Conservation (phyloP, 805 yeast genomes). For the Yueomyces sinensis region DNA sequence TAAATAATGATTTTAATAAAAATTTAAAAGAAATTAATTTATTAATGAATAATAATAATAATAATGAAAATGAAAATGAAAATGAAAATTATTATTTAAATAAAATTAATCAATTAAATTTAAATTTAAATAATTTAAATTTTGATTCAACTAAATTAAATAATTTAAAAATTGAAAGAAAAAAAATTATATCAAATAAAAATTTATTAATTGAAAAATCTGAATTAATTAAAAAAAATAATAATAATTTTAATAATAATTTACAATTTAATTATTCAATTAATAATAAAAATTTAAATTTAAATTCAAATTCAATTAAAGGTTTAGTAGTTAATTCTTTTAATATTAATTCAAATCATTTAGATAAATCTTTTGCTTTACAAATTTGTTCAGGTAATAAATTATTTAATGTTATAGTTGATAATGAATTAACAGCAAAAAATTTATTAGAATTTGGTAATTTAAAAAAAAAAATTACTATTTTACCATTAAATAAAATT, state of each 20-base stretch:
- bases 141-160: slow-evolving; percentile 36
- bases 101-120: slow-evolving; percentile 26
- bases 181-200: slow-evolving; percentile 30
- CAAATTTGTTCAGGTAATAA: slow-evolving; percentile 93
- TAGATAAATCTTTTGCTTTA: slow-evolving; percentile 62
- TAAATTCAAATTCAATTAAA: slow-evolving; percentile 50
- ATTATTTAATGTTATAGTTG: slow-evolving; percentile 82
- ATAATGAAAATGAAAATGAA: slow-evolving; percentile 31
- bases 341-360: slow-evolving; percentile 39
- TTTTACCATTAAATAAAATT: slow-evolving; percentile 85
- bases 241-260: no score
- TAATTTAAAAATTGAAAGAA: slow-evolving; percentile 35
- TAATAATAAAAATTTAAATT: slow-evolving; percentile 50
- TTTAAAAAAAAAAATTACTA: slow-evolving; percentile 70
- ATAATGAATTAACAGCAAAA: slow-evolving; percentile 73
- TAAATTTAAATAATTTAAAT: slow-evolving; percentile 32
- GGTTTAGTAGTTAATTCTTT: slow-evolving; percentile 89
- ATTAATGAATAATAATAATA: no score
- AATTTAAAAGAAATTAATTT: slow-evolving; percentile 38
- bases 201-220: slow-evolving; percentile 33
- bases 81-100: slow-evolving; percentile 22
- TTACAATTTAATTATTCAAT: slow-evolving; percentile 61
- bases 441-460: slow-evolving; percentile 68
- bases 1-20: slow-evolving; percentile 37
- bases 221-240: slow-evolving; percentile 44